Base-by-base conservation (phyloP, 106 monocot genomes). In the Narthecium ossifragum region DNA sequence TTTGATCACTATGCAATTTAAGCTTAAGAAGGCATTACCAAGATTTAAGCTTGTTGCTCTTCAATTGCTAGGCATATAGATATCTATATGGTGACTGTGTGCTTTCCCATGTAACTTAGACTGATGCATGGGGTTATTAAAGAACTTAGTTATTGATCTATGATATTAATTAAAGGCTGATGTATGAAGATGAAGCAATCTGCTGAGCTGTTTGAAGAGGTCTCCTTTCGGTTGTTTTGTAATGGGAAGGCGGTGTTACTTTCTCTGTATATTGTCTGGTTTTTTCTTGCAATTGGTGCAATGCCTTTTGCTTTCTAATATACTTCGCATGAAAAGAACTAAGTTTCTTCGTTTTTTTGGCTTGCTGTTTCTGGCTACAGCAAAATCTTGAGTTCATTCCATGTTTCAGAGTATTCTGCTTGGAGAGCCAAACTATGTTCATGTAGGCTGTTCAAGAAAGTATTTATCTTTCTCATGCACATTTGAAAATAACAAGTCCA, bases 391-490 rank as follows among this genome's bases (percentile, higher is more conserved):
- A 43, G 43, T 43, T 43, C 43, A 22, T 58, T 58, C 37, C 36
- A 64, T 75, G 51, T 81, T 83, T 62, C 83, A 83, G 73, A 60
- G 41, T 68, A 53, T 36, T 68, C 59, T 34, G 68, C 74, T 71
- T 71, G 70, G 73, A 57, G 62, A 59, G 22, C 66, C 58, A 53
- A 60, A 70, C 28, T 69, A 55, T 74, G 15, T 78, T 55, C 64
- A 61, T 52, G 51, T 83, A 74, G 30, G 78, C 60, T 74, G 69
- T 52, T 70, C 83, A 70, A 58, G 38, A 58, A 67, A 71, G 59
- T 66, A 18, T 67, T 65, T 78, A 45, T 83, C 83, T 67, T 5
- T 78, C 33, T 75, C 78, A 62, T 78, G 74, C 78, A 63, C 69
- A 51, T 67, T 47, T 65, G 54, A 73, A 62, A 66, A 75, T 75